Base-by-base conservation (phyloP, 306 rosid species). In the Sindora glabra region DNA sequence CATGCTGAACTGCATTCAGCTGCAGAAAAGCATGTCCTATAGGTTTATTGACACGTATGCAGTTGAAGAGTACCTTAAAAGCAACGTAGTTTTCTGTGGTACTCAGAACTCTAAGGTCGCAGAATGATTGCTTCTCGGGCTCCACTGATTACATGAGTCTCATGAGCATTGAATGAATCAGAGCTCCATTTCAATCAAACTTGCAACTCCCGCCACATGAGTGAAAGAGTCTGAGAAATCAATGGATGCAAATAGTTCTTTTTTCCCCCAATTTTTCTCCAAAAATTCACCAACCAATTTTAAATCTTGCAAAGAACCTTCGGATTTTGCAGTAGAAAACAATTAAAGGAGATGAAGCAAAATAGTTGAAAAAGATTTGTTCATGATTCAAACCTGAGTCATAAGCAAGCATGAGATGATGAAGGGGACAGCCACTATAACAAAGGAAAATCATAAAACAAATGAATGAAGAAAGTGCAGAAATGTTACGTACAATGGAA, bases 51-150 rank as follows among this genome's bases (percentile, higher is more conserved):
- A 23, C 14, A 26, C 34, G 48, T 48, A 32, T 22, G 57, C 16
- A 58, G 48, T 11, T 59, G 33, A 5, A 42, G 21, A 50, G 51
- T 64, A 92, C 99, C 99, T 92, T 92, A 75, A 89, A 92, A 56
- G 96, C 99, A 71, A 89, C 95, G 72, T 82, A 55, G 58, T 70
- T 65, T 76, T 79, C 80, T 19, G 96, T 67, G 81, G 81, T 86
- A 75, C 89, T 92, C 47, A 64, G 37, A 46, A 92, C 86, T 74
- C 82, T 92, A 52, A 92, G 95, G 75, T 89, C 96, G 34, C 95
- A 86, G 71, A 69, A 86, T 62, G 89, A 74, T 77, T 86, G 96
- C 77, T 86, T 89, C 40, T 89, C 96, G 79, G 82, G 78, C 84
- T 86, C 95, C 81, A 89, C 99, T 92, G 86, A 49, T 58, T 3